These are phyloP conservation scores for Raddia guianensis DNA, from an alignment of 176 grass and related monocot species.

Conservation along the genomic window DNA sequence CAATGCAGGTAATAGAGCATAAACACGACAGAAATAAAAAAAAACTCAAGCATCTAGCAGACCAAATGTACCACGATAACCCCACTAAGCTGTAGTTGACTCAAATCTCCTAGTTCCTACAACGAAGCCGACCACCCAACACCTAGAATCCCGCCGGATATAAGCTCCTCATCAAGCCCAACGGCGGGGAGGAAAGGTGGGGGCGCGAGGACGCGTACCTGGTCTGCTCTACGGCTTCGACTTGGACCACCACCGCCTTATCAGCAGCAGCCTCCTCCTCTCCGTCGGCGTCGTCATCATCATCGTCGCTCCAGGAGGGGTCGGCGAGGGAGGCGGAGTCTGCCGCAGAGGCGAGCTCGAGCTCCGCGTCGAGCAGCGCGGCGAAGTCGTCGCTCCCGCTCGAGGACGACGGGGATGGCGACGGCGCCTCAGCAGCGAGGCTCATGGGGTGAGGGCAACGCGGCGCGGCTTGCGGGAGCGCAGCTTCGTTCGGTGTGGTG, in stretches of 20 bases:
- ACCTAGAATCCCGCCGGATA: background rate
- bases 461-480: background rate
- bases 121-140: background rate
- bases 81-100: background rate
- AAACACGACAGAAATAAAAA: background rate
- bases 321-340: constrained; percentile 42
- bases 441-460: constrained; percentile 59
- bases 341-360: constrained; percentile 53
- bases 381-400: constrained; percentile 75
- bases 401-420: constrained; percentile 61
- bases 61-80: background rate
- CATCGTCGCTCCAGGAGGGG: constrained; percentile 19
- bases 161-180: constrained; percentile 5
- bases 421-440: constrained; percentile 66
- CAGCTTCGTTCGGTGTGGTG: background rate
- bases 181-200: background rate
- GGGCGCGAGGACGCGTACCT: constrained; percentile 6
- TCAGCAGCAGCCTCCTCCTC: constrained; percentile 36
- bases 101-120: constrained; percentile 8
- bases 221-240: constrained; percentile 47
- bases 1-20: constrained; percentile 8
- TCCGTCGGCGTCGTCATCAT: background rate
- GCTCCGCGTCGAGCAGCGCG: constrained; percentile 64
- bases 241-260: constrained; percentile 29
- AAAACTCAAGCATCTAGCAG: background rate